A percentile compares a stretch with the other conserved stretches of the same genome.
Conservation (phyloP, 768 basidiomycete species). For the Grammothele lineata region DNA sequence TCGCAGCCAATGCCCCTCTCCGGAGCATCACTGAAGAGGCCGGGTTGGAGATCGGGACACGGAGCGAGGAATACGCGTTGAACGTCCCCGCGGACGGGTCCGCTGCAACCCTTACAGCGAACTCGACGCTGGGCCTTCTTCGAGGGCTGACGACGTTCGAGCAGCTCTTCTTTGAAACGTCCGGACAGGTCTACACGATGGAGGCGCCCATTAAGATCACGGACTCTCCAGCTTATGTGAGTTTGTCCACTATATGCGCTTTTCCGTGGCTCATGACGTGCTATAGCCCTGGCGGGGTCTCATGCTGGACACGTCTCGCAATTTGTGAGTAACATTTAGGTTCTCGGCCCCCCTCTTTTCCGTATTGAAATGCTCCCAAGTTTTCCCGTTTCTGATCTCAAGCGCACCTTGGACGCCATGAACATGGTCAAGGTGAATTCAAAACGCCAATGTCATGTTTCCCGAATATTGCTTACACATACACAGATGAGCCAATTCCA, state of each 20-base stretch:
- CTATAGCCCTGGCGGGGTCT: conserved; percentile 65
- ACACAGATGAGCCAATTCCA: conserved; percentile 41
- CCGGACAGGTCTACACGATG: conserved; percentile 40
- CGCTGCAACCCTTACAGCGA: conserved; percentile 48
- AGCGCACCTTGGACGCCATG: conserved; percentile 72
- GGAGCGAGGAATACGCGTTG: conserved; percentile 58
- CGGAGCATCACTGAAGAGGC: conserved; percentile 50
- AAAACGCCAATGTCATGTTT: not conserved
- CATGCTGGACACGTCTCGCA: conserved; percentile 75
- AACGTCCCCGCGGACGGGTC: conserved; percentile 48
- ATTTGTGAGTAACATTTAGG: conserved; percentile 36
- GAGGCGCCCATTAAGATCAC: conserved; percentile 54
- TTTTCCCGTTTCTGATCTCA: conserved; percentile 59
- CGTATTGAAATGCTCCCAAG: conserved; percentile 17
- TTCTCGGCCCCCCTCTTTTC: too few species aligned
- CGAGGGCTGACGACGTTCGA: conserved; percentile 72
- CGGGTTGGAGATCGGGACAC: conserved; percentile 38
- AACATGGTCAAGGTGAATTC: conserved; percentile 47
- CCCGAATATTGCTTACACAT: not conserved
- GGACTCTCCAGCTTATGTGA: conserved; percentile 61
- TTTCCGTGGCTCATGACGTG: not conserved
- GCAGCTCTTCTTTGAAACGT: conserved; percentile 55
- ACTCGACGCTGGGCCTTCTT: conserved; percentile 61
- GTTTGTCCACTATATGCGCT: conserved; percentile 19
- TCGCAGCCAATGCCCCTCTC: conserved; percentile 23